phyloP scores from a whole-genome alignment of 176 grass and related monocot genomes.

The Avena atlantica region DNA sequence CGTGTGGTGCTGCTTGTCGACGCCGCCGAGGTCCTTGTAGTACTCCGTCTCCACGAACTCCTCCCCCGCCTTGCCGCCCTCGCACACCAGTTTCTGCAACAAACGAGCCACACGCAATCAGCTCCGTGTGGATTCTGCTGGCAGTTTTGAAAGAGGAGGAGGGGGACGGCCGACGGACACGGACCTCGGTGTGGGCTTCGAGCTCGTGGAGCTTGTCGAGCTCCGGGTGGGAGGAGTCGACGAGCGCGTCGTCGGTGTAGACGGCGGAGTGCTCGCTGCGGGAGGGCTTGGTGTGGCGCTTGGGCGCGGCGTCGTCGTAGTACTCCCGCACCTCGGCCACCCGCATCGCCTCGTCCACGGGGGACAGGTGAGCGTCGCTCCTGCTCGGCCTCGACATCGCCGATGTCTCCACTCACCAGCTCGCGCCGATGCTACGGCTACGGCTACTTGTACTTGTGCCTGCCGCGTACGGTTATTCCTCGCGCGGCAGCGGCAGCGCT shows the following conservation, averaged over 20 bases:
- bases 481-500: not conserved
- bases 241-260: constrained; percentile 60
- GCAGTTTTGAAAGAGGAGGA: not conserved
- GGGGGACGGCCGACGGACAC: not conserved
- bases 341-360: constrained; percentile 57
- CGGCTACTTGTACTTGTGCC: not conserved
- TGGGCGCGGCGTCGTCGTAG: constrained; percentile 68
- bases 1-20: constrained; percentile 91
- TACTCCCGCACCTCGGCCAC: constrained; percentile 66
- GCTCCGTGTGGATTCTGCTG: too few relatives aligned
- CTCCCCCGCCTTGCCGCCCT: constrained; percentile 58
- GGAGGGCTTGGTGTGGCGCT: constrained; percentile 87
- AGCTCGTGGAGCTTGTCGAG: constrained; percentile 69
- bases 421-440: not conserved
- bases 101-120: not conserved
- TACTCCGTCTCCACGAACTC: constrained; percentile 90
- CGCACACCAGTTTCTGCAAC: constrained; percentile 59
- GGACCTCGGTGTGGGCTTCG: constrained; percentile 63
- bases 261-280: constrained; percentile 69
- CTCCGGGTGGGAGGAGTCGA: constrained; percentile 61
- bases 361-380: constrained; percentile 68
- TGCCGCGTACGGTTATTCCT: too few relatives aligned
- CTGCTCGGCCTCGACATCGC: constrained; percentile 62
- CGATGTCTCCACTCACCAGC: not conserved
- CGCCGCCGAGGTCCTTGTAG: constrained; percentile 74